phyloP scores from a whole-genome alignment of 768 basidiomycete genomes.

The Trametes gibbosa region DNA sequence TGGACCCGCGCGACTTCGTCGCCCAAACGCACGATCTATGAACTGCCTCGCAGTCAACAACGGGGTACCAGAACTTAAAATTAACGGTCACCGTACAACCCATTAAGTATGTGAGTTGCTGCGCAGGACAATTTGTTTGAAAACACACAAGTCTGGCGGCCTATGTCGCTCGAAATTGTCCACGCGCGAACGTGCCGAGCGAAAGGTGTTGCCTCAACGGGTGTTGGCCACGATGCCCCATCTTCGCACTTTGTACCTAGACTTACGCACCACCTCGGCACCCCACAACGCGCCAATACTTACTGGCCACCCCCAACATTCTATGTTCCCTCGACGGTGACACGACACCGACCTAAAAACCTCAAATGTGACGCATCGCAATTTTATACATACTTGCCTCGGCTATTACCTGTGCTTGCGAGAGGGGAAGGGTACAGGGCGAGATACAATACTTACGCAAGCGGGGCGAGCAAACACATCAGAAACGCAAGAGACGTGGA shows the following conservation, averaged over 20 bases:
- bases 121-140: too few relatives aligned
- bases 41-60: too few relatives aligned
- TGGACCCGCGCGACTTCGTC: neutral
- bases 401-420: slow-evolving; percentile 20
- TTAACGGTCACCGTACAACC: too few relatives aligned
- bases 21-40: too few relatives aligned
- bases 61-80: too few relatives aligned
- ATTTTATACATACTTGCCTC: slow-evolving; percentile 23
- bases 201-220: too few relatives aligned
- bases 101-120: too few relatives aligned
- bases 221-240: neutral
- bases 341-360: neutral
- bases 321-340: neutral
- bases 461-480: slow-evolving; percentile 1
- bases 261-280: slow-evolving; percentile 6
- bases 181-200: too few relatives aligned
- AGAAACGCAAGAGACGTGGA: too few relatives aligned
- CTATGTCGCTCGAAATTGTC: too few relatives aligned
- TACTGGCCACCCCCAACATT: neutral
- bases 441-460: slow-evolving; percentile 21
- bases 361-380: neutral
- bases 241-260: neutral
- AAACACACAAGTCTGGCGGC: too few relatives aligned
- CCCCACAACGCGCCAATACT: neutral
- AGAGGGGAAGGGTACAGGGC: slow-evolving; percentile 6